Conservation (phyloP, 768 basidiomycete species). For the Russula lepida region DNA sequence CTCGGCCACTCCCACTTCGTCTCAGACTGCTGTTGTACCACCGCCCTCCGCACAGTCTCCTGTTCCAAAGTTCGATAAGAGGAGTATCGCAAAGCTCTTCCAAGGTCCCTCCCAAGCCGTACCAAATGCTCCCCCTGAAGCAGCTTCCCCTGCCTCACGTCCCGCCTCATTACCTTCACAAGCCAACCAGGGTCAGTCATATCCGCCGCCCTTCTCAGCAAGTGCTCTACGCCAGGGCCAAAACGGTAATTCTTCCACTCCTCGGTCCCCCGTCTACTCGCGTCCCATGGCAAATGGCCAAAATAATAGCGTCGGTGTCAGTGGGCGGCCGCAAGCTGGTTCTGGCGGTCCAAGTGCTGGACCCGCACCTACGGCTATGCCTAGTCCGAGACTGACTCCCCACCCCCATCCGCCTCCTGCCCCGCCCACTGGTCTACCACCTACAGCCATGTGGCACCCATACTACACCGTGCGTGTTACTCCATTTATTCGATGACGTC, state of each 20-base stretch:
- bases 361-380: conserved; percentile 42
- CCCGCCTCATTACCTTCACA: conserved; percentile 47
- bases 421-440: conserved; percentile 43
- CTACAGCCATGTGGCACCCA: conserved; percentile 32
- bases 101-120: conserved; percentile 34
- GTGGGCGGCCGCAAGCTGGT: conserved; percentile 35
- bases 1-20: conserved; percentile 28
- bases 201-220: conserved; percentile 9
- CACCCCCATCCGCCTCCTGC: conserved; percentile 50
- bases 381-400: conserved; percentile 60
- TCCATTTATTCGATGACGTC: conserved; percentile 1
- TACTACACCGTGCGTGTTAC: conserved; percentile 56
- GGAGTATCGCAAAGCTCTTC: conserved; percentile 56
- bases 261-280: conserved; percentile 59
- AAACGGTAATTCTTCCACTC: conserved; percentile 17
- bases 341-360: conserved; percentile 30
- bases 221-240: conserved; percentile 17
- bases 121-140: conserved; percentile 21
- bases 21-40: conserved; percentile 21
- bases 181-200: conserved; percentile 7
- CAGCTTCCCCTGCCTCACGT: conserved; percentile 37
- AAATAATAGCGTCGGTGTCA: conserved; percentile 32
- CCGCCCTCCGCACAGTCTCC: conserved; percentile 21
- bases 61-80: conserved; percentile 33
- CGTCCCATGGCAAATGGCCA: conserved; percentile 50